Evolutionary conservation across 495 filamentous ascomycete species (phyloP).

Genomic region (Ascobolus immersus): DNA sequence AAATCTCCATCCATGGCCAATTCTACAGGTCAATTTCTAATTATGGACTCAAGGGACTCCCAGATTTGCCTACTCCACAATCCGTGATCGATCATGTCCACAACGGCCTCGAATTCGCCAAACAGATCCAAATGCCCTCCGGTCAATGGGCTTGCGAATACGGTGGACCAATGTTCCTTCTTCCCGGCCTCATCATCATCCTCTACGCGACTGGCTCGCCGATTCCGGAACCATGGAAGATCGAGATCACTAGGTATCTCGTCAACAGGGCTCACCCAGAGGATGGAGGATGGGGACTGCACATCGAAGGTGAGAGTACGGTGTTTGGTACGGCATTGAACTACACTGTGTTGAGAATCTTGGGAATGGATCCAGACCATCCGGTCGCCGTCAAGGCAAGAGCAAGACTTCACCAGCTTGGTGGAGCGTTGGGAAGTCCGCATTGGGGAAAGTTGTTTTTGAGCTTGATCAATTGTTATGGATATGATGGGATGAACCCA

Average conservation of each 20-base stretch:
- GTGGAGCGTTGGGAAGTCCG: conserved; percentile 59
- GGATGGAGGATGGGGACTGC: conserved; percentile 90
- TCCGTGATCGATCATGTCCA: conserved; percentile 49
- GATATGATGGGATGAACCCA: conserved; percentile 86
- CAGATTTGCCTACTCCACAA: conserved; percentile 39
- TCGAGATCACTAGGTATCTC: conserved; percentile 83
- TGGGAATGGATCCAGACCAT: conserved; percentile 78
- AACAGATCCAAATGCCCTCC: conserved; percentile 58
- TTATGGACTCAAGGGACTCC: conserved; percentile 31
- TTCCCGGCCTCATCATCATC: conserved; percentile 63
- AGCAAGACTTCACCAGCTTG: conserved; percentile 55
- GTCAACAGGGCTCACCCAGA: conserved; percentile 63
- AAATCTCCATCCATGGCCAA: background rate
- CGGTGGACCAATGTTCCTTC: conserved; percentile 65
- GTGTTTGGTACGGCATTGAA: conserved; percentile 80
- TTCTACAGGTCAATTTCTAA: conserved; percentile 2
- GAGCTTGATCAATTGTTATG: conserved; percentile 50
- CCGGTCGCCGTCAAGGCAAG: conserved; percentile 69
- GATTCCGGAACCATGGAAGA: conserved; percentile 54
- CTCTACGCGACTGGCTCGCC: conserved; percentile 78
- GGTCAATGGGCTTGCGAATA: conserved; percentile 97
- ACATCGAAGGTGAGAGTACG: conserved; percentile 83
- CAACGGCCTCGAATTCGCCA: conserved; percentile 77
- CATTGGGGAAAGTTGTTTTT: conserved; percentile 96
- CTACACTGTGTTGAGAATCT: conserved; percentile 56